Percentiles rank a stretch among this genome's conserved stretches.
phyloP scores from a whole-genome alignment of 129 eudicot genomes.

The Arctium minus region DNA sequence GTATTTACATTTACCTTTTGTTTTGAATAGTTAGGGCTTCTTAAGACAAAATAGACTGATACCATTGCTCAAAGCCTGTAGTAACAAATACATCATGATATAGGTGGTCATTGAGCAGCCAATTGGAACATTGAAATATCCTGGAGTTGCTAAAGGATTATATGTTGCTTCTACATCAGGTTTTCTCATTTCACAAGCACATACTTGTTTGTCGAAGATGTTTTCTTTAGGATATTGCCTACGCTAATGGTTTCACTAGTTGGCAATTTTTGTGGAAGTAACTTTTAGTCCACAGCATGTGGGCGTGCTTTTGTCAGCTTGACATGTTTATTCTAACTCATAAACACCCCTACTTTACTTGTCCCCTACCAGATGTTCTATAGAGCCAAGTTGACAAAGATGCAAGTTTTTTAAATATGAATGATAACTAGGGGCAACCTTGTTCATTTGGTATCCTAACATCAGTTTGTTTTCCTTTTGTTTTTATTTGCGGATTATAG shows the following conservation, averaged over 20 bases:
- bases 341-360: neutral
- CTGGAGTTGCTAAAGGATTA: conserved; percentile 92
- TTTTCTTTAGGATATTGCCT: neutral
- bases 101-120: conserved; percentile 76
- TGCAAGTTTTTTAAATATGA: neutral
- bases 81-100: conserved; percentile 13
- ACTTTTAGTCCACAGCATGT: neutral
- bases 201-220: neutral
- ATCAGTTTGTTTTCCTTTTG: neutral
- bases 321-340: neutral
- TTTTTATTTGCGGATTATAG: neutral
- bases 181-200: conserved; percentile 23
- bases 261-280: neutral
- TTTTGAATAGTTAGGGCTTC: neutral
- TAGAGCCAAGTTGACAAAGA: neutral
- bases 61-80: neutral
- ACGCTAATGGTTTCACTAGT: neutral
- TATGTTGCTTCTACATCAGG: conserved; percentile 91
- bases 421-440: neutral
- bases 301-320: neutral
- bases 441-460: neutral
- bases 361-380: neutral
- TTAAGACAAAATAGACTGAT: neutral
- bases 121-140: conserved; percentile 76
- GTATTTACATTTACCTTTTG: neutral